Evolutionary conservation across 257 asterid genomes (phyloP).

Genomic region (Craterostigma plantagineum): DNA sequence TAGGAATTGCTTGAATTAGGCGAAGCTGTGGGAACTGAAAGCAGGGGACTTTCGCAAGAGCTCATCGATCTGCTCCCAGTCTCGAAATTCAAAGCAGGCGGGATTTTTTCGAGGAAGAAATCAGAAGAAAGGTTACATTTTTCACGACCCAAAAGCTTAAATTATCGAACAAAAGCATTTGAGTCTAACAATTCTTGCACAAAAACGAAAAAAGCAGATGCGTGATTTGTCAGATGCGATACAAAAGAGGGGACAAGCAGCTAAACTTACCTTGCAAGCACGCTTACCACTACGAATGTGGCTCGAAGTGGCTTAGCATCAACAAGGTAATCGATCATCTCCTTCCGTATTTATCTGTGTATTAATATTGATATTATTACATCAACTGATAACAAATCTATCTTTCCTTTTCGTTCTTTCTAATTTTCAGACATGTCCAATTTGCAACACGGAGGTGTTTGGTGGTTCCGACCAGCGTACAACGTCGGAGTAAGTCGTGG

Average conservation of each 20-base stretch:
- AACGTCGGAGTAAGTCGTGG: too few species aligned
- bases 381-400: not conserved
- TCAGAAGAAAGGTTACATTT: constrained; percentile 38
- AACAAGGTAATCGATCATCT: constrained; percentile 51
- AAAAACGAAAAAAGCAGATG: constrained; percentile 36
- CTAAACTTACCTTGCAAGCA: constrained; percentile 75
- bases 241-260: constrained; percentile 72
- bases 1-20: constrained; percentile 92
- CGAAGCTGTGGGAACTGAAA: constrained; percentile 77
- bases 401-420: constrained; percentile 2
- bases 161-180: not conserved
- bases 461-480: not conserved
- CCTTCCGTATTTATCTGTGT: not conserved
- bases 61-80: constrained; percentile 60
- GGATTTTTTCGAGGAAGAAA: constrained; percentile 66
- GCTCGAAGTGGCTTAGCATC: constrained; percentile 88
- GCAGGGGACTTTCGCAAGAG: constrained; percentile 75
- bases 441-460: constrained; percentile 68
- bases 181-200: not conserved
- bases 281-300: constrained; percentile 65
- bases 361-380: not conserved
- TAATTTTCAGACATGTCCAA: constrained; percentile 58
- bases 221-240: constrained; percentile 82
- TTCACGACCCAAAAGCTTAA: too few species aligned
- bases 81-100: constrained; percentile 62